These are phyloP conservation scores for Prototheca wickerhamii DNA, from an alignment of 163 green algal genomes.

Conservation along the genomic window DNA sequence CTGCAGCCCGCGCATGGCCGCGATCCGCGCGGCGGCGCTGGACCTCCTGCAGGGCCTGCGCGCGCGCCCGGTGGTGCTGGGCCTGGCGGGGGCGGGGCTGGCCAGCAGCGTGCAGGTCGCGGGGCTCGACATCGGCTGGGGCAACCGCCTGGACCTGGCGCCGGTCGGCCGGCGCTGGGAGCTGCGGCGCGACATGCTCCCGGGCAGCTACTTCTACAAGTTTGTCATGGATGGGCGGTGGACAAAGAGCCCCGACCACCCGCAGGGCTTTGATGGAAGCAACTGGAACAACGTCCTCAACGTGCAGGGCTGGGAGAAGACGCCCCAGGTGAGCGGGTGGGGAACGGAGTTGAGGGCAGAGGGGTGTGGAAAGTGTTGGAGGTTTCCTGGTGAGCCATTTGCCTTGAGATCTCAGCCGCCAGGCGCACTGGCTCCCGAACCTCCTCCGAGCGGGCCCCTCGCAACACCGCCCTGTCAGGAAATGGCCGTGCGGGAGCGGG, in stretches of 20 bases:
- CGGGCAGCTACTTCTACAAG: constrained; percentile 47
- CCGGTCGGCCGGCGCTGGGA: constrained; percentile 38
- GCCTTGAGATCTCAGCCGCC: too few relatives aligned
- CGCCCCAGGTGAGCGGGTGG: neutral
- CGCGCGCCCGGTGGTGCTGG: constrained; percentile 15
- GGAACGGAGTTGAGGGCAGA: too few relatives aligned
- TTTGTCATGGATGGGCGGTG: constrained; percentile 17
- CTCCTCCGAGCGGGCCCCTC: too few relatives aligned
- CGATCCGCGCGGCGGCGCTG: constrained; percentile 72
- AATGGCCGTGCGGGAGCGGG: too few relatives aligned
- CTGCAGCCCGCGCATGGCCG: constrained; percentile 54
- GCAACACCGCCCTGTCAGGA: too few relatives aligned
- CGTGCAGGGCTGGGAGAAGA: neutral
- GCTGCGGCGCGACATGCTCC: constrained; percentile 42
- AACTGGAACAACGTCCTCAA: neutral
- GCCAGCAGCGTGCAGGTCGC: constrained; percentile 48
- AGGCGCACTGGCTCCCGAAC: too few relatives aligned
- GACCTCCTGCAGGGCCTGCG: constrained; percentile 67
- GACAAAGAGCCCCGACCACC: neutral
- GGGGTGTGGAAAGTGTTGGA: too few relatives aligned
- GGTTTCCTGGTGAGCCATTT: too few relatives aligned
- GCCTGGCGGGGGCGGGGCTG: neutral
- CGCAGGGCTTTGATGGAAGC: neutral
- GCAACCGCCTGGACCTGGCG: constrained; percentile 53
- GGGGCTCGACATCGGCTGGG: constrained; percentile 87